Evolutionary conservation across 148 eudicot genomes (phyloP), one percentile per base, ranked within the genome.

Genomic region (Oxyria digyna): DNA sequence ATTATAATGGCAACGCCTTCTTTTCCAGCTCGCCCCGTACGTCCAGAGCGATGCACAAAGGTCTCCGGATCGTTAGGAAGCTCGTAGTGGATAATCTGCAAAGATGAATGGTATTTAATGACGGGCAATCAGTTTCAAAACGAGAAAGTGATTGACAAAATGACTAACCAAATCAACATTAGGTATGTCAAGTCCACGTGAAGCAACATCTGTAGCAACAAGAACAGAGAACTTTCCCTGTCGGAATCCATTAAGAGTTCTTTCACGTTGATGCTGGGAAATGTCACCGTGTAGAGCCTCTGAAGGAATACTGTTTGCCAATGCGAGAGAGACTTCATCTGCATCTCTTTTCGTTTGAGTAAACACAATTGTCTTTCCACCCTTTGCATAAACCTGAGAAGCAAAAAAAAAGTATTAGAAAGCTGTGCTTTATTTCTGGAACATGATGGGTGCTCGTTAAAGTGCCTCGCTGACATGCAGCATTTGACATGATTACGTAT

Each of bases 111-210:
- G 18, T 15, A 59, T 29, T 3, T 15, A 59, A 59, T 0, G 18
- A 20, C 35, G 1, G 57, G 26, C 57, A 50, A 50, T 15, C 10
- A 13, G 8, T 15, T 31, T 5, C 9, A 29, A 31, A 59, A 27
- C 15, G 20, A 29, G n/a, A 59, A 59, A 13, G n/a, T 23, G 27
- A 11, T 12, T 26, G 15, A 57, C 15, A 59, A 59, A 13, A 26
- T n/a, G 65, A 80, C 96, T 81, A 74, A 94, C 98, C 84, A 94
- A 76, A 71, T 94, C 98, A 72, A 94, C 98, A 73, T 94, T 83
- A 8, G 98, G 98, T 68, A 94, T 94, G 76, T 94, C 98, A 77
- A 94, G 98, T 65, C 98, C 98, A 76, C 97, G 97, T 70, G 98
- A 81, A 62, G 98, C 98, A 77, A 94, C 98, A 74, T 94, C 98